phyloP scores from a whole-genome alignment of 345 rosid genomes.

The Laguncularia racemosa region DNA sequence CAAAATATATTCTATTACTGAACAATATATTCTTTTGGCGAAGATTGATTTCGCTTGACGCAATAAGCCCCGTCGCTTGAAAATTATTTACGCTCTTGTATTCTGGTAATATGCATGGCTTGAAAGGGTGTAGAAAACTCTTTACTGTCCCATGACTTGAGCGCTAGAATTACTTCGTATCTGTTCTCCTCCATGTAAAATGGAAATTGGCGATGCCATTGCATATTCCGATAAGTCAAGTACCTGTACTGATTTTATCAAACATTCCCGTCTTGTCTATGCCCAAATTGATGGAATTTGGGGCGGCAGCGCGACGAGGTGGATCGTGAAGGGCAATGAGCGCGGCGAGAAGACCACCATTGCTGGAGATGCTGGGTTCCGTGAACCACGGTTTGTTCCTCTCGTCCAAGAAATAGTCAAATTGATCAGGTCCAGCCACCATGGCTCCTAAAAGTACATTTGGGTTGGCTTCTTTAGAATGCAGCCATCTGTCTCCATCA shows the following conservation, averaged over 20 bases:
- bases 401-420: constrained; percentile 33
- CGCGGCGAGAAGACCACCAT: constrained; percentile 48
- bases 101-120: too few species aligned
- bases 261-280: constrained; percentile 39
- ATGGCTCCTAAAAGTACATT: constrained; percentile 32
- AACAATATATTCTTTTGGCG: too few species aligned
- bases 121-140: too few species aligned
- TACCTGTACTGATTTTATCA: constrained; percentile 13
- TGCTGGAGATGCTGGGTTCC: constrained; percentile 37
- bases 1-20: too few species aligned
- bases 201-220: not conserved
- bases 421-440: constrained; percentile 35
- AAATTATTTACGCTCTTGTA: too few species aligned
- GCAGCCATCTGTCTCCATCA: constrained; percentile 27
- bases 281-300: constrained; percentile 19
- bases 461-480: constrained; percentile 31
- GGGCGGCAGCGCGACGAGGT: constrained; percentile 16
- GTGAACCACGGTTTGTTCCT: constrained; percentile 31
- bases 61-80: too few species aligned
- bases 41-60: too few species aligned
- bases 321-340: constrained; percentile 45
- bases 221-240: constrained; percentile 6
- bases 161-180: too few species aligned
- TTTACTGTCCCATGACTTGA: too few species aligned
- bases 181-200: too few species aligned